These are phyloP conservation scores for Eutreptiella sp. DNA, from an alignment of 208 protist genomes.

Conservation along the genomic window DNA sequence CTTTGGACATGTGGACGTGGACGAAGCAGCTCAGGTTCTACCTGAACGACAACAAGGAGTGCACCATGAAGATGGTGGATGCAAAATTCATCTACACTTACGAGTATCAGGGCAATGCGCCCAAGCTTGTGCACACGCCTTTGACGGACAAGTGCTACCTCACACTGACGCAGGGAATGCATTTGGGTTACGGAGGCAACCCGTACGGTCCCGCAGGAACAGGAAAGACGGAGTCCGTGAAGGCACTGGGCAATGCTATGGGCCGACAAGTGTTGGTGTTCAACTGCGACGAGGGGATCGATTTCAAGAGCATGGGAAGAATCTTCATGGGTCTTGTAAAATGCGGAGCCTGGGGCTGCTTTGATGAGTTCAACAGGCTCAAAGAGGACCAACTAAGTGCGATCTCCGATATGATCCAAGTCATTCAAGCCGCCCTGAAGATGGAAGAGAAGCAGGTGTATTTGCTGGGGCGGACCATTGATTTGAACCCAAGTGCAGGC, in stretches of 20 bases:
- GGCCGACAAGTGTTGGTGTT: slow-evolving; percentile 97
- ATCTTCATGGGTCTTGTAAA: slow-evolving; percentile 98
- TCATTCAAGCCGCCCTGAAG: slow-evolving; percentile 95
- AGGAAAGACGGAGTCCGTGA: slow-evolving; percentile 98
- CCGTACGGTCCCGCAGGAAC: slow-evolving; percentile 97
- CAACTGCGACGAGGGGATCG: slow-evolving; percentile 98
- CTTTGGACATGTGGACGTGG: slow-evolving; percentile 84
- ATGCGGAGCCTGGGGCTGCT: slow-evolving; percentile 97
- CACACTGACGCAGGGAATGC: slow-evolving; percentile 94
- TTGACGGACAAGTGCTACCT: slow-evolving; percentile 97
- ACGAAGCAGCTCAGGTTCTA: slow-evolving; percentile 95
- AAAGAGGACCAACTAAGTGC: slow-evolving; percentile 96
- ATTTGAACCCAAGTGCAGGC: slow-evolving; percentile 89
- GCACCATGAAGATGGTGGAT: slow-evolving; percentile 84
- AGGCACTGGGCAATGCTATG: slow-evolving; percentile 92
- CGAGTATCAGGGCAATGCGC: slow-evolving; percentile 97
- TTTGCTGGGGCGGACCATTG: slow-evolving; percentile 78
- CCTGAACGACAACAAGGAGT: slow-evolving; percentile 48
- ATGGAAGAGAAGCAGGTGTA: slow-evolving; percentile 65
- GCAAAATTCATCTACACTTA: slow-evolving; percentile 93
- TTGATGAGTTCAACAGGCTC: slow-evolving; percentile 98
- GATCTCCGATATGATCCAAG: slow-evolving; percentile 97
- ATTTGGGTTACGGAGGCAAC: slow-evolving; percentile 95
- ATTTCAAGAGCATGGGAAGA: slow-evolving; percentile 96
- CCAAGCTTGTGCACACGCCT: slow-evolving; percentile 95